Percentiles rank a stretch among this genome's conserved stretches.
Evolutionary conservation across 805 yeast genomes (phyloP).

Genomic region (Ogataea sp.): DNA sequence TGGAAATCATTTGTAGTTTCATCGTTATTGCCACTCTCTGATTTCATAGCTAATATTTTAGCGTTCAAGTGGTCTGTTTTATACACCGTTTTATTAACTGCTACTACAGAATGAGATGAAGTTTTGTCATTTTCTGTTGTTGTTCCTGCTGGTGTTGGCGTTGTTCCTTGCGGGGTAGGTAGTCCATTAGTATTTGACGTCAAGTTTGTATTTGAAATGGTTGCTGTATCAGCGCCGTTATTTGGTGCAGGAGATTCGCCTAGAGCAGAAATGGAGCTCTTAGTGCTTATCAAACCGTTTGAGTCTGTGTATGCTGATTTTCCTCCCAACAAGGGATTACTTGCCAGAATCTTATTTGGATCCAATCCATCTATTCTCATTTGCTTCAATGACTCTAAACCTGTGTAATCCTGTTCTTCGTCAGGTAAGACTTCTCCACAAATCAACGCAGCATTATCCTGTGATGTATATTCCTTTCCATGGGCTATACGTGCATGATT

Average conservation of each 20-base stretch:
- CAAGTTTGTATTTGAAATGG: slow-evolving; percentile 1
- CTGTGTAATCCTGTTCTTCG: slow-evolving; percentile 50
- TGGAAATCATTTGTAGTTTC: slow-evolving; percentile 4
- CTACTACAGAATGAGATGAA: too few species aligned
- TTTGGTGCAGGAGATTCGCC: neutral
- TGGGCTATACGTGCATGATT: slow-evolving; percentile 75
- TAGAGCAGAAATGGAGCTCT: neutral
- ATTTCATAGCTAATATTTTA: slow-evolving; percentile 1
- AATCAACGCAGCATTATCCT: slow-evolving; percentile 63
- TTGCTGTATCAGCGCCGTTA: too few species aligned
- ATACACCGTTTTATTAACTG: too few species aligned
- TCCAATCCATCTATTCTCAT: slow-evolving; percentile 30
- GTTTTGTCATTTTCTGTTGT: too few species aligned
- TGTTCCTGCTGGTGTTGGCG: neutral
- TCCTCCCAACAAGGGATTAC: slow-evolving; percentile 19
- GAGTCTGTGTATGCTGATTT: neutral
- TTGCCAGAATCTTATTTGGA: slow-evolving; percentile 32
- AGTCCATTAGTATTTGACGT: neutral
- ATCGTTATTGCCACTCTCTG: neutral
- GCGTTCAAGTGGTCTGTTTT: slow-evolving; percentile 3
- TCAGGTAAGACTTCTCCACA: slow-evolving; percentile 52
- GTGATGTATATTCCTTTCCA: slow-evolving; percentile 59
- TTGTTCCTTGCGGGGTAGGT: too few species aligned
- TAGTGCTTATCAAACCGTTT: slow-evolving; percentile 1
- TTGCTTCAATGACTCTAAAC: slow-evolving; percentile 28